Evolutionary conservation across 2,329 filamentous ascomycete species (phyloP).

Genomic region (Fusarium camptoceras): DNA sequence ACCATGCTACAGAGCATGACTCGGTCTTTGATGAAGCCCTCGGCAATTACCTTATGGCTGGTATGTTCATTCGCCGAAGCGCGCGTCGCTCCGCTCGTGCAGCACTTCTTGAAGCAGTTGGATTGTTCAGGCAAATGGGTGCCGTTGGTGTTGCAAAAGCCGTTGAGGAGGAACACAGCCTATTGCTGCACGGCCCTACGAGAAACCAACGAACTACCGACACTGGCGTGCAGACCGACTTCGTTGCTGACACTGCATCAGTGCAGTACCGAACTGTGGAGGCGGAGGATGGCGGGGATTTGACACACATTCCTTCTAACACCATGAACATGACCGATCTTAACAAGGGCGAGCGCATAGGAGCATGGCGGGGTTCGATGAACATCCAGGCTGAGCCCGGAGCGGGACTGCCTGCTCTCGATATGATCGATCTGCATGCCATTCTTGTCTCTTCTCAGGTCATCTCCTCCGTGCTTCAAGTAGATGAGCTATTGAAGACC

Average conservation of each 20-base stretch:
- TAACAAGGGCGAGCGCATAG: constrained; percentile 67
- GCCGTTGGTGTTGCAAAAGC: constrained; percentile 76
- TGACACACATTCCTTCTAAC: constrained; percentile 57
- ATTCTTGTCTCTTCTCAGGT: constrained; percentile 84
- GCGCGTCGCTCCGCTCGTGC: constrained; percentile 76
- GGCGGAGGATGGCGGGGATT: constrained; percentile 58
- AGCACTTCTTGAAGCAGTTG: constrained; percentile 75
- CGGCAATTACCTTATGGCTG: constrained; percentile 78
- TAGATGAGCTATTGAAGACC: constrained; percentile 80
- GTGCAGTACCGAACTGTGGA: constrained; percentile 64
- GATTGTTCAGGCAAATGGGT: constrained; percentile 75
- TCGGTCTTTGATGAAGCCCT: constrained; percentile 79
- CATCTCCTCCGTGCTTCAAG: constrained; percentile 80
- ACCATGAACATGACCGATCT: constrained; percentile 58
- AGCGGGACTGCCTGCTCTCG: constrained; percentile 76
- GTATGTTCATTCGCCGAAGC: constrained; percentile 73
- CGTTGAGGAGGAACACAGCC: constrained; percentile 75
- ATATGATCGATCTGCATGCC: constrained; percentile 85
- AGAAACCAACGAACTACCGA: constrained; percentile 70
- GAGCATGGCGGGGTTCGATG: constrained; percentile 72
- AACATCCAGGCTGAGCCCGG: constrained; percentile 66
- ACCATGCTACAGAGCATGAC: constrained; percentile 75
- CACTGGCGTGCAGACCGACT: constrained; percentile 76
- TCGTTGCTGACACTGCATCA: constrained; percentile 67
- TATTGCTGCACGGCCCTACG: constrained; percentile 72